These are phyloP conservation scores for Carex kokanica DNA, from an alignment of 176 grass and related monocot genomes.

Conservation along the genomic window DNA sequence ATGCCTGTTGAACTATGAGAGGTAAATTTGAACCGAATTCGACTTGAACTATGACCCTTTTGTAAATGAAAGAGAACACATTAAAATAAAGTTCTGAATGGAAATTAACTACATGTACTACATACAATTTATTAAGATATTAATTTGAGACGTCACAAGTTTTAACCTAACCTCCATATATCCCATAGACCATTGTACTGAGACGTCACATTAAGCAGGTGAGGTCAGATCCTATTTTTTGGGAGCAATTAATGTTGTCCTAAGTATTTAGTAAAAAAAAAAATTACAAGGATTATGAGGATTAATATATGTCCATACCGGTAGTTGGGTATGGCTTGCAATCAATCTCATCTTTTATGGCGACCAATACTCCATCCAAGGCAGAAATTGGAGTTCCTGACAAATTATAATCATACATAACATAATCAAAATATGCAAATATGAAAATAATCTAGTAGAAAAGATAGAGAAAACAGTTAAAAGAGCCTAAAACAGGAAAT, in stretches of 20 bases:
- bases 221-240: not conserved
- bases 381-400: slow-evolving; percentile 57
- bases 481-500: slow-evolving; percentile 3
- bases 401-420: not conserved
- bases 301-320: slow-evolving; percentile 29
- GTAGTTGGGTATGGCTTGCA: slow-evolving; percentile 84
- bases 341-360: slow-evolving; percentile 87
- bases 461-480: not conserved
- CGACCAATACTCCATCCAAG: slow-evolving; percentile 79
- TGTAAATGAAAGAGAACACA: not conserved
- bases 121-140: too few species aligned
- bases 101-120: too few species aligned
- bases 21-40: not conserved
- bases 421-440: not conserved
- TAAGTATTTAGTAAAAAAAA: too few species aligned
- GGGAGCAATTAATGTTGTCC: not conserved
- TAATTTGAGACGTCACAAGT: too few species aligned
- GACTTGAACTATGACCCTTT: not conserved
- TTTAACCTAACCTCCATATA: too few species aligned
- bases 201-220: not conserved
- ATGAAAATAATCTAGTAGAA: not conserved
- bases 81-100: not conserved
- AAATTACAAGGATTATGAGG: not conserved
- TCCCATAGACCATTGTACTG: too few species aligned
- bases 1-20: too few species aligned